Evolutionary conservation across 306 rosid species (phyloP), one percentile per base, ranked within the genome.

Genomic region (Cicer yamashitae): DNA sequence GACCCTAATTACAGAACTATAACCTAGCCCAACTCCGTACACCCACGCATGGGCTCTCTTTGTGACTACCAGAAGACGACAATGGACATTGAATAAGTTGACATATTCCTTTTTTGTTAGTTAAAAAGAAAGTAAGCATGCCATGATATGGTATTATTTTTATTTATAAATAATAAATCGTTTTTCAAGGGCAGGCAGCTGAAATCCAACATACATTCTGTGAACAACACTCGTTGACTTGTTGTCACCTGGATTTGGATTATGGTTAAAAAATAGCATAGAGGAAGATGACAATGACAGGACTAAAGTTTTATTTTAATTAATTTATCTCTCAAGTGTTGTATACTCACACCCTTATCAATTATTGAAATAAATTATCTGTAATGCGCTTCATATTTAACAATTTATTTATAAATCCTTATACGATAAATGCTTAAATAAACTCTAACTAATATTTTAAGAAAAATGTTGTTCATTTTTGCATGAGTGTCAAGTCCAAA

Each of bases 171-270:
- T 50, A 6, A 50, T 51, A 57, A 10, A 57, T 57, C 40, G 17
- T 6, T 30, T 68, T 47, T 68, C 45, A 47, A 47, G 25, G n/a
- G 30, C 8, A 3, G 8, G 4, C 37, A 57, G 63, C n/a, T 57
- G 38, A 57, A 57, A 22, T 46, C 51, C 43, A 68, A 68, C 59
- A 68, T 30, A 30, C 34, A 30, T 30, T 30, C 34, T 30, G 0
- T 30, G 34, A 70, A 70, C 18, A 70, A 40, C 60, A 52, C 39
- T 53, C 13, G 51, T 71, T 71, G 63, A 71, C 75, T 70, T 70
- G 75, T 50, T 14, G 63, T 51, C 61, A 69, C 14, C 61, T 39
- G 30, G 61, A 30, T 34, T 70, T 39, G 30, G 61, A 30, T 50
- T 70, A 6, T 22, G 11, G 50, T 70, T 70, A 15, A 11, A 38